These are phyloP conservation scores for Hypomyces rosellus DNA, from an alignment of 2,329 filamentous ascomycete genomes.

Conservation along the genomic window DNA sequence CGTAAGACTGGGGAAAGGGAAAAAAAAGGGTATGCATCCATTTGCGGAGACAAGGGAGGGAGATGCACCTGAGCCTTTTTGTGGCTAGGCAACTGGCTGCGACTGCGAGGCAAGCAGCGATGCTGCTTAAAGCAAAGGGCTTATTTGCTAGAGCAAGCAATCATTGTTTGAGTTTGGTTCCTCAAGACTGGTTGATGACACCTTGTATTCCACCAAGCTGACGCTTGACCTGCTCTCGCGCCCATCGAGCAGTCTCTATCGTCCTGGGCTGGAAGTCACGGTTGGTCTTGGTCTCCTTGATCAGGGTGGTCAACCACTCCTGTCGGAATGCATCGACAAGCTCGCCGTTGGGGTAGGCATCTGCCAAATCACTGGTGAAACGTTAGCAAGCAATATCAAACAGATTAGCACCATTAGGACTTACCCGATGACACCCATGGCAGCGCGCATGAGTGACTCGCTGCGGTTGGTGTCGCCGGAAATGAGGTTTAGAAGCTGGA, in stretches of 20 bases:
- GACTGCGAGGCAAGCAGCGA: neutral
- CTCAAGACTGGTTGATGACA: slow-evolving; percentile 47
- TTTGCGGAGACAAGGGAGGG: neutral
- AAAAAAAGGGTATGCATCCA: slow-evolving; percentile 11
- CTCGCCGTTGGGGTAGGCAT: slow-evolving; percentile 87
- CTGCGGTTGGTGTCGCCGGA: slow-evolving; percentile 80
- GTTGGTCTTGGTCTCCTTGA: slow-evolving; percentile 86
- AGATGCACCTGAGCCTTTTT: slow-evolving; percentile 9
- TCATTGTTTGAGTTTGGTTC: neutral
- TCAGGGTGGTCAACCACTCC: slow-evolving; percentile 84
- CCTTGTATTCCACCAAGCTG: slow-evolving; percentile 56
- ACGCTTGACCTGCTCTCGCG: slow-evolving; percentile 93
- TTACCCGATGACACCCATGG: slow-evolving; percentile 96
- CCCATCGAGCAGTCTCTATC: slow-evolving; percentile 93
- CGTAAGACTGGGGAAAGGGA: slow-evolving; percentile 11
- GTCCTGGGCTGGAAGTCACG: slow-evolving; percentile 80
- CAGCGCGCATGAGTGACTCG: slow-evolving; percentile 84
- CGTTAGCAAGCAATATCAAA: neutral
- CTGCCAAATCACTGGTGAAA: slow-evolving; percentile 71
- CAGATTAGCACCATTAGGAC: slow-evolving; percentile 20
- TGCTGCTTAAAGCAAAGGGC: neutral
- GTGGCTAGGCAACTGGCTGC: neutral
- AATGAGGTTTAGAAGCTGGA: slow-evolving; percentile 76
- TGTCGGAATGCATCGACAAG: slow-evolving; percentile 78
- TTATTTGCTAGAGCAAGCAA: neutral